These are phyloP conservation scores for Collybiopsis luxurians DNA, from an alignment of 768 basidiomycete species.

Conservation along the genomic window DNA sequence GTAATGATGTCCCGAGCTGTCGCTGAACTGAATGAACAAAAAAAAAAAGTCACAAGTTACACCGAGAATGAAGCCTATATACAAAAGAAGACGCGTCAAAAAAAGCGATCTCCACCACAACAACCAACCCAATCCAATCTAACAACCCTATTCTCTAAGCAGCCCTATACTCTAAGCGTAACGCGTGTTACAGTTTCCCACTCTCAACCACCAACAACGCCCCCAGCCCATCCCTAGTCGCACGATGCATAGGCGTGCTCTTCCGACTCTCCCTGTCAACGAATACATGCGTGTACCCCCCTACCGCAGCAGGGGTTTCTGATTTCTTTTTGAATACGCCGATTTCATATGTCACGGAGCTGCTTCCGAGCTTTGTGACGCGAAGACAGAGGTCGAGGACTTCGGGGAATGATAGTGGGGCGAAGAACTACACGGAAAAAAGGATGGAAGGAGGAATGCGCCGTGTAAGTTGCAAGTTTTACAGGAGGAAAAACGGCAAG, in stretches of 20 bases:
- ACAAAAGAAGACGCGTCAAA: too few relatives aligned
- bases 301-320: constrained; percentile 41
- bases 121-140: too few relatives aligned
- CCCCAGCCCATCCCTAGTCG: constrained; percentile 46
- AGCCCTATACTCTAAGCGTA: too few relatives aligned
- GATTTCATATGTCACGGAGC: constrained; percentile 78
- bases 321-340: constrained; percentile 63
- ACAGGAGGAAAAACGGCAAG: too few relatives aligned
- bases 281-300: constrained; percentile 82
- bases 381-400: constrained; percentile 68
- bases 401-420: constrained; percentile 71
- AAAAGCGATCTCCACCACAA: too few relatives aligned
- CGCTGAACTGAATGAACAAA: too few relatives aligned
- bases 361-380: constrained; percentile 64
- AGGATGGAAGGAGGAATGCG: background rate
- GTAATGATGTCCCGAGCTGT: too few relatives aligned
- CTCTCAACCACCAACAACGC: background rate
- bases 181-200: background rate
- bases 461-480: too few relatives aligned
- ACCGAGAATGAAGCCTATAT: too few relatives aligned
- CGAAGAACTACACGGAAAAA: constrained; percentile 51
- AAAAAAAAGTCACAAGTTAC: too few relatives aligned
- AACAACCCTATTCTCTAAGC: too few relatives aligned
- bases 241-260: constrained; percentile 44
- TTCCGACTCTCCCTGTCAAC: constrained; percentile 60